phyloP scores from a whole-genome alignment of 495 filamentous ascomycete genomes.

The Tuber umbilicatum region DNA sequence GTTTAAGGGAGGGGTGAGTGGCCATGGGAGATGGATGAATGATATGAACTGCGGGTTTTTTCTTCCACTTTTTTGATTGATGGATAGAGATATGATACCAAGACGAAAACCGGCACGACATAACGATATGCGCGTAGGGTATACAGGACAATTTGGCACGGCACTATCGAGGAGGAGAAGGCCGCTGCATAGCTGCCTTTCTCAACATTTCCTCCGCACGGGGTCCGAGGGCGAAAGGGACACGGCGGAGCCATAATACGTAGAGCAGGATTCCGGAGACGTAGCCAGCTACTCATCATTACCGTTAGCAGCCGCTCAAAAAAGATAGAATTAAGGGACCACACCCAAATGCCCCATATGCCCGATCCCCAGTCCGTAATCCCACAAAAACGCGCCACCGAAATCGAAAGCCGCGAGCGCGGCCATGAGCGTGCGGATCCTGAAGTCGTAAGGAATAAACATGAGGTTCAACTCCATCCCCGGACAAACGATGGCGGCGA shows the following conservation, averaged over 20 bases:
- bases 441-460: constrained; percentile 27
- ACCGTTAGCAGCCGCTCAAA: not conserved
- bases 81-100: not conserved
- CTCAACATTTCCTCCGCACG: not conserved
- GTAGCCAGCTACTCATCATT: not conserved
- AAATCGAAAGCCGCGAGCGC: constrained; percentile 25
- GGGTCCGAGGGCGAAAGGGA: not conserved
- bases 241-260: not conserved
- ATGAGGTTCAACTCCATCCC: constrained; percentile 21
- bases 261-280: constrained; percentile 4
- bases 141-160: not conserved
- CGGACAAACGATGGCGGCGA: constrained; percentile 29
- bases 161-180: not conserved
- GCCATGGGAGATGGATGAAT: not conserved
- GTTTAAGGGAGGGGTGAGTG: not conserved
- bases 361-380: constrained; percentile 27
- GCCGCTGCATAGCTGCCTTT: not conserved
- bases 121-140: not conserved
- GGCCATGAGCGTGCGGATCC: constrained; percentile 14
- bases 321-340: not conserved
- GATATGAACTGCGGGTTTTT: not conserved
- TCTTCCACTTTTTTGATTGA: not conserved
- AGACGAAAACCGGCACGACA: not conserved
- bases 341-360: constrained; percentile 35
- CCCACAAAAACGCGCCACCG: constrained; percentile 29